Base-by-base conservation (phyloP, 192 early-diverging fungal genomes). In the Chytriomyces sp. region DNA sequence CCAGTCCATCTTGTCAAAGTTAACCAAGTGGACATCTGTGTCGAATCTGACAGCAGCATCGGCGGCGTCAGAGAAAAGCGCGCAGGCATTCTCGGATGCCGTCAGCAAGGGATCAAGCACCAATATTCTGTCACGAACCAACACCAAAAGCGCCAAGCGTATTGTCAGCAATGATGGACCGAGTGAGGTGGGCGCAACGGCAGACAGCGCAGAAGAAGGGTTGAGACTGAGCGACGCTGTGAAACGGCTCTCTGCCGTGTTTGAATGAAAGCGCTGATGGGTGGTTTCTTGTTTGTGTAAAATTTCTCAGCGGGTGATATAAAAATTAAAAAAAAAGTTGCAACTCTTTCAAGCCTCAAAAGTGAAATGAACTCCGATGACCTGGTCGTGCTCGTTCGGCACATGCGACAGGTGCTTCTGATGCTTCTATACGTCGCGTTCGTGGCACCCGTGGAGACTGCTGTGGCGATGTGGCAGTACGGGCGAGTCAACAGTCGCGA, bases 11-110 rank as follows among this genome's bases (percentile, higher is more conserved):
- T 50, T 81, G 6, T 26, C 23, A 7, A 46, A 9, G 24, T 45
- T 81, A 10, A 61, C 68, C 49, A 70, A 72, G 48, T 78, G 77
- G 69, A 77, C 80, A 43, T 76, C 76, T 5, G 75, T 48, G 49
- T 82, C 80, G 50, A 69, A 79, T 66, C 64, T 77, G 4, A 60
- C 76, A 43, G 64, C 61, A 1, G 61, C 78, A 7, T 13, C 60
- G 6, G 77, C 77, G 7, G 69, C 65, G n/a, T 72, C 69, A 2
- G 69, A 66, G 45, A 75, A 64, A 50, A 70, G 77, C 46, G 81
- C 81, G 9, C 48, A 28, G 43, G 66, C 59, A 16, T 66, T 24
- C 57, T 6, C n/a, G 2, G 59, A 77, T 18, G 7, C 35, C 13
- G 76, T 59, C n/a, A 69, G 26, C 7, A 28, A 59, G 3, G 35